These are phyloP conservation scores for Skeletonema costatum DNA, from an alignment of 108 stramenopile genomes.

Conservation along the genomic window DNA sequence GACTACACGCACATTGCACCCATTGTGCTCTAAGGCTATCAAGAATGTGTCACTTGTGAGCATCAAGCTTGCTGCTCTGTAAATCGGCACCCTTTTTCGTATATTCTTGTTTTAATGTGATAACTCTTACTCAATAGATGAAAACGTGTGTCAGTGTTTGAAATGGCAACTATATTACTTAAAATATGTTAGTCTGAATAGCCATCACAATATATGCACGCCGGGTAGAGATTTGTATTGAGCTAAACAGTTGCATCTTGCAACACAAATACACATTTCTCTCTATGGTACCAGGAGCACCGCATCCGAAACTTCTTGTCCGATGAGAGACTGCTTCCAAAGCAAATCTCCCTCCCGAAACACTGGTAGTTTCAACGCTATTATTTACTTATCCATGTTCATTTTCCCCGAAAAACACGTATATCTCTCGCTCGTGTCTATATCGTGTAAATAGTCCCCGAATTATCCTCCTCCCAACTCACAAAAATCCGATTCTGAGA, in stretches of 20 bases:
- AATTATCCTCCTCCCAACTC: slow-evolving; percentile 14
- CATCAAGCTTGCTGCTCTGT: slow-evolving; percentile 65
- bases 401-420: neutral
- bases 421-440: neutral
- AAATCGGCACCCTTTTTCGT: slow-evolving; percentile 2
- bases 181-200: neutral
- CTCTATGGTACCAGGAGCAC: no score
- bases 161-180: neutral
- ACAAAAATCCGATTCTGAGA: slow-evolving; percentile 8
- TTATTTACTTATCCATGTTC: neutral
- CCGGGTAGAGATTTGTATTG: neutral
- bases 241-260: neutral
- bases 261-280: neutral
- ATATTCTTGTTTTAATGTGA: neutral
- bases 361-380: neutral
- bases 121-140: neutral
- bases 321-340: neutral
- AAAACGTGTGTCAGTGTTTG: neutral
- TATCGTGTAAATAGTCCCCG: slow-evolving; percentile 10
- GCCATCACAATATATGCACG: neutral
- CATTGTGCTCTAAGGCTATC: slow-evolving; percentile 87
- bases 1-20: slow-evolving; percentile 89
- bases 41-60: slow-evolving; percentile 92
- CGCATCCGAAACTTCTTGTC: no score
- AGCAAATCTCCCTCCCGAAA: neutral